phyloP scores from a whole-genome alignment of 495 filamentous ascomycete species.

The Saxophila tyrrhenica region DNA sequence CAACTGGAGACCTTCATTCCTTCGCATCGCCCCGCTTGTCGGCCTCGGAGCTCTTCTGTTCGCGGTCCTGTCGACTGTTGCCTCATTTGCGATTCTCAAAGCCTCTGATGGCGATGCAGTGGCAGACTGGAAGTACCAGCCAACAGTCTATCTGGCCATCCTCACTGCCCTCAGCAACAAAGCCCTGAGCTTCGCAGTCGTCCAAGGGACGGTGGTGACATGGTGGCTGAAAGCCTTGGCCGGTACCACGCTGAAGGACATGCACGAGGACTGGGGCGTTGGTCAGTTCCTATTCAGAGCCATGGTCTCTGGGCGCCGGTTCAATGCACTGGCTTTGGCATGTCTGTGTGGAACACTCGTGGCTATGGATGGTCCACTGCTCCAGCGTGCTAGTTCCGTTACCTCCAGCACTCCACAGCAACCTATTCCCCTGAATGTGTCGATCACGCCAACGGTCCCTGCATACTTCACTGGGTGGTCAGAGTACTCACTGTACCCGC shows the following conservation, averaged over 20 bases:
- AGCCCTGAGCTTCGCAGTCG: constrained; percentile 5
- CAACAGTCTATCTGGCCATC: constrained; percentile 7
- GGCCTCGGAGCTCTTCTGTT: constrained; percentile 5
- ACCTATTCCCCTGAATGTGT: background rate
- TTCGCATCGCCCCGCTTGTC: constrained; percentile 5
- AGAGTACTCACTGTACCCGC: background rate
- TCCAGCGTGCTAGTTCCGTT: constrained; percentile 12
- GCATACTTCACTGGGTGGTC: background rate
- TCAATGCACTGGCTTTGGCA: constrained; percentile 4
- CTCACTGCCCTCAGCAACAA: constrained; percentile 3
- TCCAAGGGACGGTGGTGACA: constrained; percentile 5
- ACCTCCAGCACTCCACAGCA: background rate
- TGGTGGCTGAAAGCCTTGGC: constrained; percentile 3
- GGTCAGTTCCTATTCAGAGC: constrained; percentile 1
- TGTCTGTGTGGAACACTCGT: constrained; percentile 6
- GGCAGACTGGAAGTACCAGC: constrained; percentile 2
- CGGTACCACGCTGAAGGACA: constrained; percentile 2
- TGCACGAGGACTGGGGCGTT: constrained; percentile 8
- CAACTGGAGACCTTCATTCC: background rate
- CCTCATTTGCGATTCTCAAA: constrained; percentile 1
- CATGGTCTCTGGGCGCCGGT: constrained; percentile 2
- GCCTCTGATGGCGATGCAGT: constrained; percentile 2
- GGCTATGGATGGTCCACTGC: constrained; percentile 11
- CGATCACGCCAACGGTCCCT: constrained; percentile 1
- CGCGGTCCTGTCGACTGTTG: constrained; percentile 2